These are phyloP conservation scores for Fusarium siculi DNA, from an alignment of 2,329 filamentous ascomycete genomes.

Conservation along the genomic window DNA sequence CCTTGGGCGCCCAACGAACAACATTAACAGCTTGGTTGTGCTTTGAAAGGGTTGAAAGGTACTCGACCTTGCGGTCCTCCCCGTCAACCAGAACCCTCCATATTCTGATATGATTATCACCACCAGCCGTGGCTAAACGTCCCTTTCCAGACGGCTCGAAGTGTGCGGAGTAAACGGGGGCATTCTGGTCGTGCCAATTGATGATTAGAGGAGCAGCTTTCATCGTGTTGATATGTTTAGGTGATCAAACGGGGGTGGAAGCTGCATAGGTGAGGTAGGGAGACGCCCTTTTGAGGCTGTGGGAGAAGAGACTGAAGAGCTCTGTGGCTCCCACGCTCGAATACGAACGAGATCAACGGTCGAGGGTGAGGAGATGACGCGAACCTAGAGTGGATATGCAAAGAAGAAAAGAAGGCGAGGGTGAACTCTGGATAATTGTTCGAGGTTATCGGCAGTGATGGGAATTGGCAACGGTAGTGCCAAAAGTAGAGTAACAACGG, in stretches of 20 bases:
- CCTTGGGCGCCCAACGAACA: conserved; percentile 93
- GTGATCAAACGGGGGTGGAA: conserved; percentile 42
- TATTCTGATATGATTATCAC: conserved; percentile 95
- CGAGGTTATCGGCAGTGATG: conserved; percentile 33
- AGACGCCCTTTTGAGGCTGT: conserved; percentile 33
- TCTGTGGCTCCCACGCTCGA: conserved; percentile 32
- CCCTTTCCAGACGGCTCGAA: conserved; percentile 95
- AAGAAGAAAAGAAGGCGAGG: conserved; percentile 17
- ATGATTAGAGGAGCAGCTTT: conserved; percentile 96
- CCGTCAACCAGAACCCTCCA: conserved; percentile 91
- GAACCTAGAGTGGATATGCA: not conserved
- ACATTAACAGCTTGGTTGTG: conserved; percentile 99
- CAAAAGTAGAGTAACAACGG: conserved; percentile 35
- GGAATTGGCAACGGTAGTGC: conserved; percentile 27
- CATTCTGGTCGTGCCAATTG: conserved; percentile 98
- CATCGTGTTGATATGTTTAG: conserved; percentile 68
- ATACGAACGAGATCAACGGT: conserved; percentile 8
- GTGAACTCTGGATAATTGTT: conserved; percentile 27
- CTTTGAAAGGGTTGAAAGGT: conserved; percentile 89
- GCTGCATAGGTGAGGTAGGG: conserved; percentile 45
- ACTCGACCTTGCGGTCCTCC: conserved; percentile 89
- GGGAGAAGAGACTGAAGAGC: conserved; percentile 32
- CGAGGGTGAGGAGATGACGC: not conserved
- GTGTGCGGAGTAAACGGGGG: conserved; percentile 96
- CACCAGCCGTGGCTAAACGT: conserved; percentile 90